Base-by-base conservation (phyloP, 2,329 filamentous ascomycete species). In the Aspergillus fumigatus region DNA sequence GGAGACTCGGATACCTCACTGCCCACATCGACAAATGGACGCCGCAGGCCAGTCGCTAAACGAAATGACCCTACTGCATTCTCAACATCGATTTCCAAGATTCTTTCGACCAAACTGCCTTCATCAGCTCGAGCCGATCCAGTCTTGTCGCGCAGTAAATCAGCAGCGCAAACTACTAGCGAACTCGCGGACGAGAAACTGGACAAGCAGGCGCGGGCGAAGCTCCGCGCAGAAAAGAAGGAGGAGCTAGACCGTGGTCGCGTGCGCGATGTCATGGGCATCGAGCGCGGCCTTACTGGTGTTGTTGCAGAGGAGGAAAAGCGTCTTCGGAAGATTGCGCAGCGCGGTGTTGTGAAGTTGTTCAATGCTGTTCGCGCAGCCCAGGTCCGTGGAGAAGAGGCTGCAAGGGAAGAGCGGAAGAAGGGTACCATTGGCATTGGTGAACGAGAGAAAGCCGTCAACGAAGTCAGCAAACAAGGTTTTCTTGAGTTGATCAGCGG, bases 391-490 rank as follows among this genome's bases (percentile, higher is more conserved):
- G 92, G 88, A 2, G 84, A 88, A 57, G 87, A 93, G 74, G 88
- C 91, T 4, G 87, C 89, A 17, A 72, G 68, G 70, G 84, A 80
- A 72, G 84, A 84, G 62, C 82, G 85, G 50, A 84, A 84, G 73
- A 85, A 85, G 59, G 89, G 91, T 3, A 79, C 95, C 0, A 83
- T 96, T 32, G 93, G 93, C 1, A 85, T 91, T 68, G 84, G 83
- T 59, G 85, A 89, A 73, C 85, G 91, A 62, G 88, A 95, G 75
- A 91, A 95, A 76, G 92, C 88, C 78, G 82, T 96, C 52, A 94
- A 90, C 63, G 92, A 97, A 80, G 94, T 99, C 87, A 96, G 89
- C 73, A 95, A 96, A 79, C 90, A 97, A 77, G 92, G 93, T 0
- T 99, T 97, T 77, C 75, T 99, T 73, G 93, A 97, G 59, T 77